Base-by-base conservation (phyloP, 2,329 filamentous ascomycete genomes). In the Fusarium pilosicola region DNA sequence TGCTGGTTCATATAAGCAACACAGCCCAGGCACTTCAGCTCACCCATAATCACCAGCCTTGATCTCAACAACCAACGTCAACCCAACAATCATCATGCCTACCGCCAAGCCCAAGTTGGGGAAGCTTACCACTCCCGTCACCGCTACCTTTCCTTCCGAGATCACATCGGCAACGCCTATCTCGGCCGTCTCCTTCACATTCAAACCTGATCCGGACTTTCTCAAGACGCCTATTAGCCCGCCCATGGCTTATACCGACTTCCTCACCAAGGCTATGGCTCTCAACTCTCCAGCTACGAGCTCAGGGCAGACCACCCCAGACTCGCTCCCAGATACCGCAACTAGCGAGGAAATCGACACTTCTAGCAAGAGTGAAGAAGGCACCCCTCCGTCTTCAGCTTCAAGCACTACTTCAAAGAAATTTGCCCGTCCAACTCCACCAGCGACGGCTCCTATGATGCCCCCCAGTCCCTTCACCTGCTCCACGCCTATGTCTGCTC, bases 181-280 rank as follows among this genome's bases (percentile, higher is more conserved):
- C 79, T 91, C 81, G 70, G 86, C 82, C 65, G 79, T 82, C 65
- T 83, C 80, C 38, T 83, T 82, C 66, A 76, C 79, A 46, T 81
- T 80, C 73, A 83, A 83, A 71, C 82, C 84, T 14, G 85, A 83
- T 39, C 80, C 84, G 13, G 85, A 86, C 64, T 87, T 88, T 76
- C 89, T 95, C 86, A 96, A 95, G 84, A 98, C 95, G 9, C 95
- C 95, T 55, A 97, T 98, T 81, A 97, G 93, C 58, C 96, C 96
- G 59, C 96, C 96, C 7, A 87, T 89, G 28, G 95, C 96, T 65
- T 98, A 98, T 81, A 92, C 94, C 75, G 95, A 98, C 79, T 98
- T 98, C 80, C 91, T 98, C 72, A 79, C 81, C 58, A 96, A 95
- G 84, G 91, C 92, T 68, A 90, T 97, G 84, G 92, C 92, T 24